Evolutionary conservation across 805 yeast genomes (phyloP).

Genomic region (Suhomyces sp.): DNA sequence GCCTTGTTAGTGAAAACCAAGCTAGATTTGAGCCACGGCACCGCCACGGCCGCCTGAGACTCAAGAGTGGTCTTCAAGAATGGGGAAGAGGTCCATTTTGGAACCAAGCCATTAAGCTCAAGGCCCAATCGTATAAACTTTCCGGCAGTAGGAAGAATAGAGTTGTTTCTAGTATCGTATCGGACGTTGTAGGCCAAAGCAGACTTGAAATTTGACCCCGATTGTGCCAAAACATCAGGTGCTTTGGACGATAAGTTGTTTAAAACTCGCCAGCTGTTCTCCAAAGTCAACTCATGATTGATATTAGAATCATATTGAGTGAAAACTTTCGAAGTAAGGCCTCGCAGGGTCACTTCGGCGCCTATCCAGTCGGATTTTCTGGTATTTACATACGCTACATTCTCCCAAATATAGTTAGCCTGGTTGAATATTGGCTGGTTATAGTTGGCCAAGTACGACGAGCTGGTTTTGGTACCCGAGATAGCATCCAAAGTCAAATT

Average conservation of each 20-base stretch:
- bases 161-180: constrained; percentile 46
- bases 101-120: constrained; percentile 33
- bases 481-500: constrained; percentile 49
- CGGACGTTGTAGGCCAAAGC: constrained; percentile 37
- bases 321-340: constrained; percentile 40
- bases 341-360: constrained; percentile 43
- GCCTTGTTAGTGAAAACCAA: constrained; percentile 30
- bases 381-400: constrained; percentile 40
- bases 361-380: constrained; percentile 48
- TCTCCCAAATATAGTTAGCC: constrained; percentile 40
- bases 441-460: constrained; percentile 49
- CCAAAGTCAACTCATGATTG: constrained; percentile 49
- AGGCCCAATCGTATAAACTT: constrained; percentile 32
- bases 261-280: constrained; percentile 43
- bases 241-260: constrained; percentile 28
- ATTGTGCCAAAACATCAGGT: constrained; percentile 31
- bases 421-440: constrained; percentile 45
- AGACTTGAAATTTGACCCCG: constrained; percentile 48
- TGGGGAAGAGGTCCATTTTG: constrained; percentile 20
- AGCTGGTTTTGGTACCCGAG: constrained; percentile 48
- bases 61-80: constrained; percentile 45
- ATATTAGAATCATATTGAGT: constrained; percentile 31
- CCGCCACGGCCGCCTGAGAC: constrained; percentile 29
- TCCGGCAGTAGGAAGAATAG: constrained; percentile 45
- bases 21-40: constrained; percentile 16